Evolutionary conservation across 108 stramenopile species (phyloP), one percentile per base, ranked within the genome.

Genomic region (Bacterosira constricta): DNA sequence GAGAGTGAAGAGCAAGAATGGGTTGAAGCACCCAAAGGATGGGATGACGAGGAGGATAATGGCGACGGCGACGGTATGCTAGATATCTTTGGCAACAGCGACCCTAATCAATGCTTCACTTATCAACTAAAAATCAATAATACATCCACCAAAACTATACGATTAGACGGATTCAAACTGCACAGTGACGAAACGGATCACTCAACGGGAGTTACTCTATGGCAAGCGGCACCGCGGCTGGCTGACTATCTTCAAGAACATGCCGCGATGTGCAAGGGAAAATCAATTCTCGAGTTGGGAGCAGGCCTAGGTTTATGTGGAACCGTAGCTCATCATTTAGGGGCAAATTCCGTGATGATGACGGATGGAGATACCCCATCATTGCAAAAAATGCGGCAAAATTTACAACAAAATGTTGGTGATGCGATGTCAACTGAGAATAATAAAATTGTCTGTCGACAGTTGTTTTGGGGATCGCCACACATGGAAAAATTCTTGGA

Each of bases 321-420:
- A 3, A 80, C 85, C 54, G 63, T 80, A 1, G 80, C 85, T 7
- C 71, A 76, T 73, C 52, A 46, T 52, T 54, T 83, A 49, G 80
- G 79, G 18, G 79, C 84, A 31, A n/a, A 27, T 0, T 23, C 20
- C 6, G 82, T 83, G 3, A 23, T 82, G 8, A 51, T 81, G 46
- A 85, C 87, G 37, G 87, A 88, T 74, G 87, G 87, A 35, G 87
- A 88, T 66, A 61, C 58, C 2, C 61, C 47, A 36, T 66, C 69
- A 25, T 67, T 88, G 76, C 20, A 79, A 3, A 56, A 82, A 27
- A 44, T 88, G 55, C 61, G 88, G 38, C 31, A 83, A 31, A 88
- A 88, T 59, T 68, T 84, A 8, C 63, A 17, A 8, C 47, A 11
- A 10, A 71, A 71, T 55, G 15, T 21, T 35, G 52, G 50, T 30